Conservation (phyloP, 2,329 filamentous ascomycete genomes). For the Alternaria alternata region DNA sequence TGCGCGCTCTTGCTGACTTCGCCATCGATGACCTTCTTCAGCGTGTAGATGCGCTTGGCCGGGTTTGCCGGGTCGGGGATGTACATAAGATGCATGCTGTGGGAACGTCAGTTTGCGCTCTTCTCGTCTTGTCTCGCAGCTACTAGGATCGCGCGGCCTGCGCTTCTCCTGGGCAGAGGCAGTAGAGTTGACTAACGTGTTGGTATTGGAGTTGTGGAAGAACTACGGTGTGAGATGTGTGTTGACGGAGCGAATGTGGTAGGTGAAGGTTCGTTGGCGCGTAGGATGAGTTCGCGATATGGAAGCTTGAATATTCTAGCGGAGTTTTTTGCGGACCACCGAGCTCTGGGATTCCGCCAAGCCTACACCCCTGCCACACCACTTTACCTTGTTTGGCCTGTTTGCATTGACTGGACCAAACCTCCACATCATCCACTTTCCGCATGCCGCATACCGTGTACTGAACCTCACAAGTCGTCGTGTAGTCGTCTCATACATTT, state of each 20-base stretch:
- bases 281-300: constrained; percentile 13
- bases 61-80: constrained; percentile 76
- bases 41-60: constrained; percentile 85
- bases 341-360: constrained; percentile 15
- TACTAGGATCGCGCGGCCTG: not conserved
- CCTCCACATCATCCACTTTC: constrained; percentile 28
- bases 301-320: constrained; percentile 14
- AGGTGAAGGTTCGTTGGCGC: not conserved
- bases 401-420: constrained; percentile 15
- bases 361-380: not conserved
- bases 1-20: constrained; percentile 96
- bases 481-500: not conserved
- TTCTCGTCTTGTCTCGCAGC: not conserved
- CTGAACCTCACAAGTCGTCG: not conserved
- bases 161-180: not conserved
- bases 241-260: not conserved
- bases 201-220: constrained; percentile 1
- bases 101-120: not conserved
- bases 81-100: constrained; percentile 80
- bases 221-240: not conserved
- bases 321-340: constrained; percentile 37
- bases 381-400: constrained; percentile 9
- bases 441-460: constrained; percentile 18
- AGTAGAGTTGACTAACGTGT: not conserved
- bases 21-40: constrained; percentile 84